Percentiles rank a stretch among this genome's conserved stretches.
Conservation (phyloP, 2,329 filamentous ascomycete genomes). For the Byssoonygena ceratinophila region DNA sequence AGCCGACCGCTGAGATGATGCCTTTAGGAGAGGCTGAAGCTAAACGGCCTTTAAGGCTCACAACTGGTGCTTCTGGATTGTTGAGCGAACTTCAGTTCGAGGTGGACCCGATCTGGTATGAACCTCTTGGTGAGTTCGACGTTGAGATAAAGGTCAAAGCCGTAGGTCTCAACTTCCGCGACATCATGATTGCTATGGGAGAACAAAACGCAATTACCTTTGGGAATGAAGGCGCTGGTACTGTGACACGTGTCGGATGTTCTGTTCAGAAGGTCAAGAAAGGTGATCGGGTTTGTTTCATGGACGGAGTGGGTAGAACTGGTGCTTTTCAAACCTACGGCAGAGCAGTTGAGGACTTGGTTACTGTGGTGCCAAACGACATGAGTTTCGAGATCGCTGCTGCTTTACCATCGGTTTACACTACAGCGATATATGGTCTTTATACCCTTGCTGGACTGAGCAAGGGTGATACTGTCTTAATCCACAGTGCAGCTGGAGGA, state of each 20-base stretch:
- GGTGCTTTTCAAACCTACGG: slow-evolving; percentile 13
- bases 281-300: background rate
- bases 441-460: slow-evolving; percentile 12
- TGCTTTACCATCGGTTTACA: slow-evolving; percentile 13
- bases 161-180: slow-evolving; percentile 20
- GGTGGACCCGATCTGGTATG: slow-evolving; percentile 15
- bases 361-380: slow-evolving; percentile 5
- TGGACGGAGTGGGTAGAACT: slow-evolving; percentile 1
- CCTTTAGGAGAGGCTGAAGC: slow-evolving; percentile 11
- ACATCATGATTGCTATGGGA: slow-evolving; percentile 16
- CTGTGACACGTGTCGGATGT: slow-evolving; percentile 14
- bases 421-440: slow-evolving; percentile 15
- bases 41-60: slow-evolving; percentile 17
- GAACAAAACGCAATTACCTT: slow-evolving; percentile 14
- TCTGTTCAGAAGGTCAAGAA: slow-evolving; percentile 17
- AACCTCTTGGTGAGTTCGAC: slow-evolving; percentile 17
- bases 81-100: slow-evolving; percentile 19
- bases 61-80: slow-evolving; percentile 16
- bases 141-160: slow-evolving; percentile 22
- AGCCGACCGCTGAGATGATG: slow-evolving; percentile 16
- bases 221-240: slow-evolving; percentile 13
- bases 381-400: slow-evolving; percentile 15
- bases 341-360: slow-evolving; percentile 8
- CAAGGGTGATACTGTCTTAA: slow-evolving; percentile 18
- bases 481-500: slow-evolving; percentile 19